Percentiles rank a stretch among this genome's conserved stretches.
Evolutionary conservation across 1,139 yeast genomes (phyloP).

Genomic region (Candida pseudoviswanathii): DNA sequence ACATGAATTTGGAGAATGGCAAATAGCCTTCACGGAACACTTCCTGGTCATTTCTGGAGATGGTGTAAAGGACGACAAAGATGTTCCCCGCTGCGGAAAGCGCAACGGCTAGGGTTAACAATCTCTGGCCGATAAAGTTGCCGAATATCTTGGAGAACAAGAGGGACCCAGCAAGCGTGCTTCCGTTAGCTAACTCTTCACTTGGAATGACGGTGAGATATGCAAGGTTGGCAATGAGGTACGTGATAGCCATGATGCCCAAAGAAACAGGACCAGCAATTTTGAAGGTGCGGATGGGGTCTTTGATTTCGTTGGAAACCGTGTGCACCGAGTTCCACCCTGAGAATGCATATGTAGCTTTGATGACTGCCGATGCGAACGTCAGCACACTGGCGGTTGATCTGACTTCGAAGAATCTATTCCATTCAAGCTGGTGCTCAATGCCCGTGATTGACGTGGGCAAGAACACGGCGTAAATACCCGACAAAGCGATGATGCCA

Average conservation of each 20-base stretch:
- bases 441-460: conserved; percentile 46
- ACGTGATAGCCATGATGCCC: conserved; percentile 49
- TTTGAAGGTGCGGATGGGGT: conserved; percentile 57
- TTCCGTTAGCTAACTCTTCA: conserved; percentile 54
- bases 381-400: conserved; percentile 42
- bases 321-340: conserved; percentile 71
- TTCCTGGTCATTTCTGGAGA: conserved; percentile 65
- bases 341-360: conserved; percentile 60
- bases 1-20: conserved; percentile 54
- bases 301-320: conserved; percentile 62
- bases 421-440: conserved; percentile 39
- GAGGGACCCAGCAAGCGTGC: conserved; percentile 60
- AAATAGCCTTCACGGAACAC: conserved; percentile 63
- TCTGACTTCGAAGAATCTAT: conserved; percentile 29
- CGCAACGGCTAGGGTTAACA: conserved; percentile 59
- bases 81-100: conserved; percentile 64
- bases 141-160: conserved; percentile 62
- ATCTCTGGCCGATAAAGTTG: conserved; percentile 48
- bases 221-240: conserved; percentile 55
- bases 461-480: conserved; percentile 48
- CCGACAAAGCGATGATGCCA: conserved; percentile 49
- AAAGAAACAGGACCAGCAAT: conserved; percentile 64
- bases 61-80: conserved; percentile 60
- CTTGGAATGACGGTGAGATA: conserved; percentile 56
- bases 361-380: conserved; percentile 57